phyloP scores from a whole-genome alignment of 176 grass and related monocot genomes.

The Eleusine indica region DNA sequence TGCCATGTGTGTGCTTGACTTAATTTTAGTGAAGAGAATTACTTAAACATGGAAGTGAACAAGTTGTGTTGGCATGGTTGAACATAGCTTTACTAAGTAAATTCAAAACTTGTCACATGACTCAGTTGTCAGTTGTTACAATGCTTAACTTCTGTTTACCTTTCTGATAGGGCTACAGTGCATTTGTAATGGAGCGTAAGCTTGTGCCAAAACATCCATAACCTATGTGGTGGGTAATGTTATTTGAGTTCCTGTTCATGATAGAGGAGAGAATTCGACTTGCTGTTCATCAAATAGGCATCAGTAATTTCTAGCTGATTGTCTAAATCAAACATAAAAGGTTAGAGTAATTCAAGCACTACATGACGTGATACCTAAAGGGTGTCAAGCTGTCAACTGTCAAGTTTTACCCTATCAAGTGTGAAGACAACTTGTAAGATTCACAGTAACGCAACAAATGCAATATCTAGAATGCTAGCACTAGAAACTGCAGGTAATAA shows the following conservation, averaged over 20 bases:
- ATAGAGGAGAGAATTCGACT: slow-evolving; percentile 1
- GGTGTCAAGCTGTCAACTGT: neutral
- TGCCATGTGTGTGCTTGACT: neutral
- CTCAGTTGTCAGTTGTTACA: neutral
- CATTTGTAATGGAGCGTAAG: slow-evolving; percentile 2
- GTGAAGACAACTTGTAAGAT: neutral
- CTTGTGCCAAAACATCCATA: neutral
- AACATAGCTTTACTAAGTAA: neutral
- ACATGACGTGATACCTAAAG: neutral
- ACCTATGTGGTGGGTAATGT: neutral
- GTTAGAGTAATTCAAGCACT: neutral
- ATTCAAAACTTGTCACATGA: neutral
- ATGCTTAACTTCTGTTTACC: neutral
- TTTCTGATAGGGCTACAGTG: neutral
- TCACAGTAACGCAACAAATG: neutral
- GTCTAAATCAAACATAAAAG: neutral
- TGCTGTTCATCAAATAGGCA: slow-evolving; percentile 20
- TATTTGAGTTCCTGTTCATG: slow-evolving; percentile 5
- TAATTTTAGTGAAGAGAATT: neutral
- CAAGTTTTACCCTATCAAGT: neutral
- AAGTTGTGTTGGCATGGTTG: neutral
- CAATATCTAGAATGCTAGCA: neutral
- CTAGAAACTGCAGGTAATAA: neutral
- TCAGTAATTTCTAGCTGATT: neutral
- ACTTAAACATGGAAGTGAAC: neutral